Percentiles rank a stretch among this genome's conserved stretches.
These are phyloP conservation scores for Talaromyces amestolkiae DNA, from an alignment of 2,329 filamentous ascomycete genomes.

Conservation along the genomic window DNA sequence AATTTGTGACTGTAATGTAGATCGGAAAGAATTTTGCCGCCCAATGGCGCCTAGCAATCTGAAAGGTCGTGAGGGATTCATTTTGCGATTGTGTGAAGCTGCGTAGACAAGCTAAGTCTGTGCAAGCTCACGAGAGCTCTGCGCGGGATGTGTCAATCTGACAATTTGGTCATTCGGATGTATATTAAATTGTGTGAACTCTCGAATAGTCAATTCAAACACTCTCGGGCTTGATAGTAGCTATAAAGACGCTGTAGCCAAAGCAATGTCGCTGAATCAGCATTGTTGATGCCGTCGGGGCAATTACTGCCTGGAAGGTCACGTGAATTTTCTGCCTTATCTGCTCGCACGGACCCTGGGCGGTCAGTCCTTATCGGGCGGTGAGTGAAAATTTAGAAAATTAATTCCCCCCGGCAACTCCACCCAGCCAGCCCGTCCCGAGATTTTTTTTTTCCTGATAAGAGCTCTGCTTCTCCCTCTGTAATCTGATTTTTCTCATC, in stretches of 20 bases:
- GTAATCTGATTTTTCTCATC: not conserved
- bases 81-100: not conserved
- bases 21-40: not conserved
- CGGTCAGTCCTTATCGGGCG: constrained; percentile 20
- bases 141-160: not conserved
- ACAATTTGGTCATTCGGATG: not conserved
- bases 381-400: constrained; percentile 16
- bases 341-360: not conserved
- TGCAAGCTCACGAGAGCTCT: constrained; percentile 6
- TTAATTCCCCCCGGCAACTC: constrained; percentile 12
- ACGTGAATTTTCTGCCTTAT: not conserved
- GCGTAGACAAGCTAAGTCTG: not conserved
- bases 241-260: not conserved
- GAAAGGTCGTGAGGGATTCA: not conserved
- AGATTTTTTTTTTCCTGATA: constrained; percentile 6
- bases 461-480: constrained; percentile 9
- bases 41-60: constrained; percentile 3
- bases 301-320: not conserved
- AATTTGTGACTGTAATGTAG: not conserved
- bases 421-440: not conserved
- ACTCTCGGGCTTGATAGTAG: not conserved
- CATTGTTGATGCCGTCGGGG: not conserved
- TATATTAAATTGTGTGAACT: not conserved
- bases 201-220: not conserved
- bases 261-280: not conserved